Base-by-base conservation (phyloP, 108 stramenopile species). In the Skeletonema marinoi region DNA sequence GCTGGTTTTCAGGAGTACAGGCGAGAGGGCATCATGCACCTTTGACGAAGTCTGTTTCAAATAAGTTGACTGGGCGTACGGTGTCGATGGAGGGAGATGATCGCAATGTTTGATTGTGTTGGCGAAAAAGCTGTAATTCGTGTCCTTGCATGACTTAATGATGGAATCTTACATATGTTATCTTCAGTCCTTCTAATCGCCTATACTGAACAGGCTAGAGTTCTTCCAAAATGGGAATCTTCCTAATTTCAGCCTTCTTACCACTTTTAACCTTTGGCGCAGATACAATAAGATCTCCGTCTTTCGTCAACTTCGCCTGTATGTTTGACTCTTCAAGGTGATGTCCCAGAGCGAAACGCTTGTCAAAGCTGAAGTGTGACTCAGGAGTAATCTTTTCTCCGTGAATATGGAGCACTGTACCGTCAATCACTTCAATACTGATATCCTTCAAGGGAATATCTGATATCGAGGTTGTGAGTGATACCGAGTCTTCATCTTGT, bases 341-440 rank as follows among this genome's bases (percentile, higher is more conserved):
- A 17, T 68, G 65, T 25, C 75, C 75, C 17, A 77, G 68, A 21
- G 75, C 61, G 21, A 68, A 77, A 6, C 67, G 30, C 19, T 77
- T 77, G 42, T 77, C 75, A 33, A 77, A 77, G 33, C 68, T 77
- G 6, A 77, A 42, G 25, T 68, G 75, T n/a, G 75, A 77, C 4
- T 60, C 32, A 30, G 42, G 41, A 25, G 60, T 77, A 13, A 4
- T 68, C 25, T 68, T 46, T n/a, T 44, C 67, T 30, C 75, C 75
- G 29, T 62, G 30, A 21, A 77, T 68, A 63, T 77, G 75, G 21
- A 77, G 39, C 30, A 77, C 51, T 50, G 67, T 68, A 9, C 60
- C 75, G 5, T 67, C 75, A 21, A 77, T 46, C 59, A 77, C 75
- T 68, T 77, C 75, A 63, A 77, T 77, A 33, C 61, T 50, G 31